Conservation (phyloP, 768 basidiomycete genomes). For the Lenzites betulinus region DNA sequence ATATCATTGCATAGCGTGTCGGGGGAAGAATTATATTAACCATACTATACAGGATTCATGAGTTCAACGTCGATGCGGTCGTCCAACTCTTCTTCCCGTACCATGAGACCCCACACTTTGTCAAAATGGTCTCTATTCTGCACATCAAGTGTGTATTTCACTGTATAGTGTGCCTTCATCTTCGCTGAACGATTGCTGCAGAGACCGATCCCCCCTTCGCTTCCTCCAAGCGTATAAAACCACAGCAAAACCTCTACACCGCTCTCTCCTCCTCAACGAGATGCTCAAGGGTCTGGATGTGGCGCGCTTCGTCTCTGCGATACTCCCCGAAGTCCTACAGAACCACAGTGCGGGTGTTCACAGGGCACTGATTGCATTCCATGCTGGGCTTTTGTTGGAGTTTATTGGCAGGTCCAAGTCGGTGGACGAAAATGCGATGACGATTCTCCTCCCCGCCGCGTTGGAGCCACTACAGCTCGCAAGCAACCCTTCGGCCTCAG, state of each 20-base stretch:
- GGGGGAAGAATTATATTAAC: neutral
- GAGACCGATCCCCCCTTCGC: constrained; percentile 61
- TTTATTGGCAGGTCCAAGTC: constrained; percentile 63
- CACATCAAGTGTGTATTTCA: constrained; percentile 59
- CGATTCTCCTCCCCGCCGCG: constrained; percentile 64
- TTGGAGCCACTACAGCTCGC: constrained; percentile 53
- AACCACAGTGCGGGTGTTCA: constrained; percentile 40
- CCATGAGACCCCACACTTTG: constrained; percentile 92
- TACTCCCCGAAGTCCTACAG: constrained; percentile 64
- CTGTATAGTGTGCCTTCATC: neutral
- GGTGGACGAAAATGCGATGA: constrained; percentile 67
- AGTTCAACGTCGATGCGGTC: constrained; percentile 84
- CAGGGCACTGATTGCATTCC: constrained; percentile 79
- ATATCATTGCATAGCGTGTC: constrained; percentile 19
- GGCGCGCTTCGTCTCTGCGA: constrained; percentile 65
- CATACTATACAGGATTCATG: constrained; percentile 65
- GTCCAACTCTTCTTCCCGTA: constrained; percentile 89
- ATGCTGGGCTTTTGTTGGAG: constrained; percentile 76
- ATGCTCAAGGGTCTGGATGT: constrained; percentile 71
- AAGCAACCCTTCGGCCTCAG: constrained; percentile 1
- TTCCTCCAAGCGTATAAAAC: constrained; percentile 78
- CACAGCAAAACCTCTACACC: constrained; percentile 72
- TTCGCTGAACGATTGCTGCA: constrained; percentile 30
- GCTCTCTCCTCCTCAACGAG: constrained; percentile 70
- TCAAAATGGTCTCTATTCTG: constrained; percentile 89